These are phyloP conservation scores for Cymbopogon flexuosus DNA, from an alignment of 202 grass and related monocot genomes.

Conservation along the genomic window DNA sequence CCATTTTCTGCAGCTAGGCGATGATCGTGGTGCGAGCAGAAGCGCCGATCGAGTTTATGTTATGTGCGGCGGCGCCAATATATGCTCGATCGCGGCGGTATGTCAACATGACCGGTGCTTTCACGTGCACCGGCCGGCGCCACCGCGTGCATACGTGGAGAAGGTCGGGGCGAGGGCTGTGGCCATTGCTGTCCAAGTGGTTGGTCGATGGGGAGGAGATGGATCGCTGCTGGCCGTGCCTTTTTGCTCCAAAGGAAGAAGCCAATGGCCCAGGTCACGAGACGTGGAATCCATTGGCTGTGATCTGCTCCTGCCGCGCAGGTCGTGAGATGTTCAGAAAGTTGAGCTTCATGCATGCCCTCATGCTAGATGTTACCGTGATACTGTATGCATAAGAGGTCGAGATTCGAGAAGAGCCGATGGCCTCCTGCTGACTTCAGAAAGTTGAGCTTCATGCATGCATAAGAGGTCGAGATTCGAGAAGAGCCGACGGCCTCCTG, in stretches of 20 bases:
- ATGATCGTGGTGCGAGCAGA: background rate
- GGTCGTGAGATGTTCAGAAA: slow-evolving; percentile 19
- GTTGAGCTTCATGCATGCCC: background rate
- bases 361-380: background rate
- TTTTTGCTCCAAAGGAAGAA: slow-evolving; percentile 37
- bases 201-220: slow-evolving; percentile 53
- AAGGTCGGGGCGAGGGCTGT: background rate
- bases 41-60: slow-evolving; percentile 16
- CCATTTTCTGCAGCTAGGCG: slow-evolving; percentile 30
- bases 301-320: background rate
- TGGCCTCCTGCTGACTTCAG: background rate
- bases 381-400: background rate
- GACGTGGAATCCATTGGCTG: slow-evolving; percentile 18
- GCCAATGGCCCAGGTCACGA: slow-evolving; percentile 46
- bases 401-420: no score
- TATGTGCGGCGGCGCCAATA: slow-evolving; percentile 11
- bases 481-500: background rate
- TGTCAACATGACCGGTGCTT: slow-evolving; percentile 36
- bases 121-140: slow-evolving; percentile 33
- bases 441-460: background rate
- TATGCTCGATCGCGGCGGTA: slow-evolving; percentile 3
- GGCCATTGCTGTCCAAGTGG: slow-evolving; percentile 45
- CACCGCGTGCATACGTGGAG: slow-evolving; percentile 22
- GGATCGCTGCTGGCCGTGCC: slow-evolving; percentile 33
- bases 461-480: slow-evolving; percentile 24